These are phyloP conservation scores for Sporobolomyces phaffii DNA, from an alignment of 768 basidiomycete species.

Conservation along the genomic window DNA sequence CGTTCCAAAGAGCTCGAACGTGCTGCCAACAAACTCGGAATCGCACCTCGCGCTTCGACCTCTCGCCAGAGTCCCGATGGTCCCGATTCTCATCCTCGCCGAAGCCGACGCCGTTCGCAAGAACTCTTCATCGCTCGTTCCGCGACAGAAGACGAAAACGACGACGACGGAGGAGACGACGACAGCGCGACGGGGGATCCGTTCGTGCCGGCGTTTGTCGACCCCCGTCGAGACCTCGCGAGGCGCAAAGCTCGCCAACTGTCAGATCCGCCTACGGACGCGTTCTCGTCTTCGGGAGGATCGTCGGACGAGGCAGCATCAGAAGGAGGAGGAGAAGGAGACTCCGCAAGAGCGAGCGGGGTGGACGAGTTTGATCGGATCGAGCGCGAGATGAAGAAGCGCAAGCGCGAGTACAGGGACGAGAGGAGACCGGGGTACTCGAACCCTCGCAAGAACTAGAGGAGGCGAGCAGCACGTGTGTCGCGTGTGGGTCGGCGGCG, in stretches of 20 bases:
- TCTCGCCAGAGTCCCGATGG: background rate
- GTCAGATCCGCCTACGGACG: conserved; percentile 19
- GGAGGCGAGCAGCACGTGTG: no score
- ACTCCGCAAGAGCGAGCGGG: background rate
- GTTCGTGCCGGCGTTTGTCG: conserved; percentile 6
- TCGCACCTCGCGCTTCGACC: background rate
- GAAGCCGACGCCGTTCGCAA: no score
- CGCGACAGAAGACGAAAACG: no score
- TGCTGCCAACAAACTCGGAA: background rate
- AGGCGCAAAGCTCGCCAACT: conserved; percentile 1
- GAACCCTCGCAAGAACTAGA: conserved; percentile 27
- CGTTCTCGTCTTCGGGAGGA: conserved; percentile 18
- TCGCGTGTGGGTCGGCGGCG: no score
- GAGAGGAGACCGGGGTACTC: conserved; percentile 20
- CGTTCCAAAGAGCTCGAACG: background rate
- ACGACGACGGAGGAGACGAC: background rate
- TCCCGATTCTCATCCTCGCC: background rate
- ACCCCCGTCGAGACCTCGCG: conserved; percentile 7
- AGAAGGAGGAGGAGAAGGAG: background rate
- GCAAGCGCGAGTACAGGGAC: conserved; percentile 8
- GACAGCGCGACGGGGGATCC: background rate
- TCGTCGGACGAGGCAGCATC: background rate
- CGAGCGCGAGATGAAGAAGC: conserved; percentile 2
- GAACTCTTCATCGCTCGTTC: background rate
- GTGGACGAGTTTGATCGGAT: background rate